Evolutionary conservation across 1,284 basidiomycete genomes (phyloP), one percentile per base, ranked within the genome.

Genomic region (Trichosporon ovoides): DNA sequence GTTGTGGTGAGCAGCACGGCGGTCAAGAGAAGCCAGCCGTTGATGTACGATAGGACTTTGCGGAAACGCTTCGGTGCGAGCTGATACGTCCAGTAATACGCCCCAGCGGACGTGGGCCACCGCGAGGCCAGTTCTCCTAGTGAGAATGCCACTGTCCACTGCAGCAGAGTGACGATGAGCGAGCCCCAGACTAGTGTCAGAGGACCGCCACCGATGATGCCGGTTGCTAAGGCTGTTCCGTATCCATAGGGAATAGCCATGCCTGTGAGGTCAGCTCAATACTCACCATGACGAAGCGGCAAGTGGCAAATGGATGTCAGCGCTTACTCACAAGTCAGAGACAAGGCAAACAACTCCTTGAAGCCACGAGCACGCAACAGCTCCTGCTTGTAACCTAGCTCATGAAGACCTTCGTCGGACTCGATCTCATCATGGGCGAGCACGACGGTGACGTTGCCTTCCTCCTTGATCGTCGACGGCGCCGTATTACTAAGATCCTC

Each of bases 41-140:
- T 59, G 57, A 62, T 55, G 49, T 62, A 62, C 7, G 60, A 62
- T 2, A 58, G 37, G 20, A 59, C 3, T 2, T 52, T 57, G 12
- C 60, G 57, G 31, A 56, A 36, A 1, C 48, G 51, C 34, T 48
- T 56, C 4, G 60, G 60, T 5, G 60, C 60, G 3, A 62, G 55
- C 48, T 62, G 57, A 33, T 54, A 62, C 2, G 60, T 62, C 60
- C 60, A 62, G 52, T 62, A 62, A 48, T 62, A 62, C 12, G 57
- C 55, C 3, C 60, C 60, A 13, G 60, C 60, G 14, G 60, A 54
- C 0, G 60, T 62, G 5, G 60, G 60, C 57, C 57, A 62, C 1
- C 57, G 57, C 0, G 60, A 62, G 2, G 57, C 57, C 11, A 62
- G 48, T 31, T 62, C 60, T 16, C 57, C 60, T 1, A 62, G 52